Conservation (phyloP, 2,329 filamentous ascomycete genomes). For the Elsinoe fawcettii region DNA sequence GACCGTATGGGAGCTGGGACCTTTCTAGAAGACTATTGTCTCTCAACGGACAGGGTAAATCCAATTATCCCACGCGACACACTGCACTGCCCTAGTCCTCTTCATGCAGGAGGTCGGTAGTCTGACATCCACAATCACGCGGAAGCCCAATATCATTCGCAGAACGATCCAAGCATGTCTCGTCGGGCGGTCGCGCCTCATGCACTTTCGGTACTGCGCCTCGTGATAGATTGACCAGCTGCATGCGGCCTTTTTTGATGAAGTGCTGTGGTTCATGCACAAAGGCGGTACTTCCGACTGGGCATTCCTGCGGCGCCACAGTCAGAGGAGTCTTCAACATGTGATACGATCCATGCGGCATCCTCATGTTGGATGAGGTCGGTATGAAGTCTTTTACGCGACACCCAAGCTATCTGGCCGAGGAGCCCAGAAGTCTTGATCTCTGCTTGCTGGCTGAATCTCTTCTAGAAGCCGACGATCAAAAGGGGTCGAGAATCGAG, state of each 20-base stretch:
- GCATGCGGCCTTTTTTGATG: neutral
- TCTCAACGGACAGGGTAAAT: neutral
- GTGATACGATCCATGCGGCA: neutral
- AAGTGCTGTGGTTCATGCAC: neutral
- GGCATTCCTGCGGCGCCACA: neutral
- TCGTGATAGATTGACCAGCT: neutral
- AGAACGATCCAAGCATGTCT: neutral
- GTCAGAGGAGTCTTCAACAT: neutral
- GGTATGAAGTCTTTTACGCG: neutral
- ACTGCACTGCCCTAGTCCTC: neutral
- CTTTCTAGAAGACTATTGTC: neutral
- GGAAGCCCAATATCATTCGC: neutral
- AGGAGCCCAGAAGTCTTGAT: slow-evolving; percentile 3
- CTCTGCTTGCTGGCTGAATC: neutral
- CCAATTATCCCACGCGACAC: neutral
- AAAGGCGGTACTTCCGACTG: neutral
- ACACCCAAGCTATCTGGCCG: neutral
- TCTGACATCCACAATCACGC: neutral
- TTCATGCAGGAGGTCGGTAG: slow-evolving; percentile 2
- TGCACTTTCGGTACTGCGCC: neutral
- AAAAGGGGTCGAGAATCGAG: neutral
- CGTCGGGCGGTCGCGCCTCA: neutral
- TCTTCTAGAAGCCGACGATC: neutral
- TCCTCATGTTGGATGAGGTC: neutral
- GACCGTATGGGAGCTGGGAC: neutral